phyloP scores from a whole-genome alignment of 2,329 filamentous ascomycete species.

The Xylariaceae sp. region DNA sequence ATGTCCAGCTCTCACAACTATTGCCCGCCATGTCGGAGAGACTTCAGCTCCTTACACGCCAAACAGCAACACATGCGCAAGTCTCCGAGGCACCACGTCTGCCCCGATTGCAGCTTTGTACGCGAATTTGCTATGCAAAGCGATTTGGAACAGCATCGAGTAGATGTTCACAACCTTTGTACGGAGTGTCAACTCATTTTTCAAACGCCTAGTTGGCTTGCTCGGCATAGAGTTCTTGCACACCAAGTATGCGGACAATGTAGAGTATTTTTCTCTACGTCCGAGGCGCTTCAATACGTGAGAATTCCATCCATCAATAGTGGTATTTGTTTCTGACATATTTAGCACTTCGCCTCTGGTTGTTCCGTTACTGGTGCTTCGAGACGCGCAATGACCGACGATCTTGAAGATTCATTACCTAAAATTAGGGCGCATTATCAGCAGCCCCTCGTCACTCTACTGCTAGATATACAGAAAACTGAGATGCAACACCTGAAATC shows the following conservation, averaged over 20 bases:
- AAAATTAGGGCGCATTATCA: background rate
- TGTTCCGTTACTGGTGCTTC: background rate
- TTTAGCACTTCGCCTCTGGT: background rate
- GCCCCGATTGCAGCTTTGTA: background rate
- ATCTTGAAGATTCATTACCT: background rate
- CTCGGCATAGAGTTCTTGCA: too few species aligned
- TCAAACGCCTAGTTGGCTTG: too few species aligned
- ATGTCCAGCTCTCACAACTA: too few species aligned
- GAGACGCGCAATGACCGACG: background rate
- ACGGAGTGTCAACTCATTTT: too few species aligned
- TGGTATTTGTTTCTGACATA: background rate
- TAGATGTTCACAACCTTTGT: background rate
- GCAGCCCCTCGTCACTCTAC: background rate
- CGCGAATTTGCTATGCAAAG: background rate
- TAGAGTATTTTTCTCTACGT: background rate
- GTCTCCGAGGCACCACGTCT: background rate
- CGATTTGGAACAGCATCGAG: background rate
- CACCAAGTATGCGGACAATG: too few species aligned
- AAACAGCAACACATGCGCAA: background rate
- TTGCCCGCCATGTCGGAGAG: too few species aligned
- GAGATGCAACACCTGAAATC: background rate
- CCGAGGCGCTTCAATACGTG: background rate
- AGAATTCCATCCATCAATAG: background rate
- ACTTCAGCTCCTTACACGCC: too few species aligned
- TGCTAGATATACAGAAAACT: background rate